Evolutionary conservation across 176 grass and related monocot species (phyloP).

Genomic region (Oryza brachyantha): DNA sequence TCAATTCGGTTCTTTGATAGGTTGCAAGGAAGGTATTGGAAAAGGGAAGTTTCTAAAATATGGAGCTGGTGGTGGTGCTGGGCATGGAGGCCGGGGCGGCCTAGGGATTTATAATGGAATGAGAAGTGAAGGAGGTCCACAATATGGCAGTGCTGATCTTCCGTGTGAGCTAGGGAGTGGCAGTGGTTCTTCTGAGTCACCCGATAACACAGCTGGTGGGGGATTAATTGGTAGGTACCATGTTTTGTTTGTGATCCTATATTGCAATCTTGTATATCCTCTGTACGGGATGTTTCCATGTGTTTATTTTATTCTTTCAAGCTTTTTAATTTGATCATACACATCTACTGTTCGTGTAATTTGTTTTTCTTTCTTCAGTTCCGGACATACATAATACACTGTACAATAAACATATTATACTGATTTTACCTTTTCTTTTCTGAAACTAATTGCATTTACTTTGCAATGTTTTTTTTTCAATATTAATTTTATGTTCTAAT

Average conservation of each 20-base stretch:
- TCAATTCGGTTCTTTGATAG: constrained; percentile 35
- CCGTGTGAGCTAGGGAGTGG: constrained; percentile 98
- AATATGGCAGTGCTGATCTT: constrained; percentile 84
- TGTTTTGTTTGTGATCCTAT: constrained; percentile 10
- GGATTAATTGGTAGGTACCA: constrained; percentile 82
- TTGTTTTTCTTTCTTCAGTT: background rate
- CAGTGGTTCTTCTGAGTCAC: constrained; percentile 60
- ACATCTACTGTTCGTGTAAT: background rate
- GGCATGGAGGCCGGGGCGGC: constrained; percentile 87
- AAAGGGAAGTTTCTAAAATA: constrained; percentile 77
- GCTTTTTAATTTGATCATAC: background rate
- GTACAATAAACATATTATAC: background rate
- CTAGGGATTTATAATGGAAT: constrained; percentile 81
- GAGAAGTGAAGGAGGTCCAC: constrained; percentile 60
- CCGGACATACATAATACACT: constrained; percentile 10
- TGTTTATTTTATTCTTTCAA: background rate
- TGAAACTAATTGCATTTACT: constrained; percentile 19
- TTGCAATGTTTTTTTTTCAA: constrained; percentile 7
- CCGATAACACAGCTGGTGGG: constrained; percentile 68
- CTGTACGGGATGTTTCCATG: background rate
- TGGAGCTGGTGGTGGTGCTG: constrained; percentile 87
- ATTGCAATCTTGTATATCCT: background rate
- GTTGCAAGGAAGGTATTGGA: constrained; percentile 95
- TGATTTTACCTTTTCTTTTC: background rate
- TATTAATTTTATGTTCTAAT: constrained; percentile 9